Conservation (phyloP, 2,329 filamentous ascomycete genomes). For the Apiospora aurea region DNA sequence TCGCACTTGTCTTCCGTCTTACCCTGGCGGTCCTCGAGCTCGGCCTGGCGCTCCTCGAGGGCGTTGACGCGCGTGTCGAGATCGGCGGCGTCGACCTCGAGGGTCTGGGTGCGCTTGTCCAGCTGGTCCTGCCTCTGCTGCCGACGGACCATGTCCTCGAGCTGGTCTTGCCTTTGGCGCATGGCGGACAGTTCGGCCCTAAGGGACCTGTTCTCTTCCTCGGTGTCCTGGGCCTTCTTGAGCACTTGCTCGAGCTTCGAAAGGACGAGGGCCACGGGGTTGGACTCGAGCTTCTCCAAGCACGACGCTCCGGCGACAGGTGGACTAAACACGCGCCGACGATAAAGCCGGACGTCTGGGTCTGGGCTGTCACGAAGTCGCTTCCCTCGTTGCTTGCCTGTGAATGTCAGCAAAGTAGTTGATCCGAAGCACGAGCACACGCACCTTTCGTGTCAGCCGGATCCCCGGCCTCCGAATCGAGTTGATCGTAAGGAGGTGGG, state of each 20-base stretch:
- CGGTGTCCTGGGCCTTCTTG: background rate
- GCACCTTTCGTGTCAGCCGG: slow-evolving; percentile 10
- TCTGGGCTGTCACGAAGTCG: slow-evolving; percentile 21
- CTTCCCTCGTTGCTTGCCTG: slow-evolving; percentile 22
- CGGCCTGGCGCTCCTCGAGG: slow-evolving; percentile 19
- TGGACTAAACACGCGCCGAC: slow-evolving; percentile 20
- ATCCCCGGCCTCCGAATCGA: background rate
- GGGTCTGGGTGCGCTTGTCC: slow-evolving; percentile 15
- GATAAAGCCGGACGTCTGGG: slow-evolving; percentile 11
- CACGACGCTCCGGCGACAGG: background rate
- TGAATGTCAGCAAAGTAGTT: background rate
- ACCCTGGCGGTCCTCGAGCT: slow-evolving; percentile 25
- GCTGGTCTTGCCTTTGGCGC: slow-evolving; percentile 22
- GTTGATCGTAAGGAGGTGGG: slow-evolving; percentile 20
- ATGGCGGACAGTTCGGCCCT: slow-evolving; percentile 21
- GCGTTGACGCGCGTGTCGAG: background rate
- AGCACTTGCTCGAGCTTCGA: slow-evolving; percentile 26
- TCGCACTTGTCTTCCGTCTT: slow-evolving; percentile 26
- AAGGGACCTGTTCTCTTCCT: slow-evolving; percentile 22
- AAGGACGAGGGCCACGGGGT: slow-evolving; percentile 24
- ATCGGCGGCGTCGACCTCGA: slow-evolving; percentile 19
- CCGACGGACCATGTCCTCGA: slow-evolving; percentile 18
- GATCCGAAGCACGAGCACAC: no score
- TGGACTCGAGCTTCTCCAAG: background rate
- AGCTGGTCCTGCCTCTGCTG: background rate